These are phyloP conservation scores for Funneliformis caledonium DNA, from an alignment of 371 early-diverging fungal genomes.

Conservation along the genomic window DNA sequence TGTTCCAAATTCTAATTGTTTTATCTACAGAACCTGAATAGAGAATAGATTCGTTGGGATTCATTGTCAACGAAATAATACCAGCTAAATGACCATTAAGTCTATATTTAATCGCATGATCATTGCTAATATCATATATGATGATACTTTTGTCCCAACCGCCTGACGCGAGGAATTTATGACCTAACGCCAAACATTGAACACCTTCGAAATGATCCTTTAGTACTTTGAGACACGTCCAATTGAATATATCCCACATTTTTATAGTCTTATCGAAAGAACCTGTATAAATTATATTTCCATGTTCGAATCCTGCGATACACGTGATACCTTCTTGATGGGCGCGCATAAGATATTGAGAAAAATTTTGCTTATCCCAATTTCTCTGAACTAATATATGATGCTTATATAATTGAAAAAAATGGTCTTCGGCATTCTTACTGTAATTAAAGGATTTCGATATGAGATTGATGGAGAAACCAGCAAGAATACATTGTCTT, in stretches of 20 bases:
- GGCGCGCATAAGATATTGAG: neutral
- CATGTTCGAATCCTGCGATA: conserved; percentile 50
- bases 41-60: conserved; percentile 73
- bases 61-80: conserved; percentile 80
- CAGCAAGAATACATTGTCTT: neutral
- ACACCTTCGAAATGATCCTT: conserved; percentile 88
- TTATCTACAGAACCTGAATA: conserved; percentile 94
- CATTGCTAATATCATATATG: conserved; percentile 78
- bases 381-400: neutral
- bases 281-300: conserved; percentile 81
- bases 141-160: conserved; percentile 89
- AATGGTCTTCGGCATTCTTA: neutral
- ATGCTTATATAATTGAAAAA: conserved; percentile 21
- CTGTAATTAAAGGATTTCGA: conserved; percentile 9
- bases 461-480: neutral
- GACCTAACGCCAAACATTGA: conserved; percentile 84
- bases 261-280: conserved; percentile 92
- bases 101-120: conserved; percentile 49
- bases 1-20: conserved; percentile 94
- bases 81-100: conserved; percentile 76
- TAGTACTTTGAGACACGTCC: conserved; percentile 70
- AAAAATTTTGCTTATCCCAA: conserved; percentile 2
- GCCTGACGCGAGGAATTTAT: conserved; percentile 81
- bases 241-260: conserved; percentile 69
- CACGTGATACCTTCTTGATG: conserved; percentile 29